Evolutionary conservation across 2,329 filamentous ascomycete species (phyloP).

Genomic region (Pezicula radicicola): DNA sequence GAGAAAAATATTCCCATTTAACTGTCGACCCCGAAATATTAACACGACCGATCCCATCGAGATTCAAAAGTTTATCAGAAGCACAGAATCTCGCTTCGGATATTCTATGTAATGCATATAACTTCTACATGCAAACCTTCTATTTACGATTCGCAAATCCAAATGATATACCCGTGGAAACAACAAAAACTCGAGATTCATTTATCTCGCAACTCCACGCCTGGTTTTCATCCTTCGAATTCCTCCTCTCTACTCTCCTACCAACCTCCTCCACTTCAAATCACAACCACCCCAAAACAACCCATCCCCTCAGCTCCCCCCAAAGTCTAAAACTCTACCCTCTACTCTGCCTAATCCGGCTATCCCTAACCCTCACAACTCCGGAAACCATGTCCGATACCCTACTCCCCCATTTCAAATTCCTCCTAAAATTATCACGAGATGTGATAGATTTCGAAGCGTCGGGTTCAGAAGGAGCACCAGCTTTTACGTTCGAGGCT

Average conservation of each 20-base stretch:
- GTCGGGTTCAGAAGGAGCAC: too few relatives aligned
- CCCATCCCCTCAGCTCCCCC: slow-evolving; percentile 12
- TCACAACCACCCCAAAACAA: too few relatives aligned
- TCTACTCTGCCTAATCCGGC: slow-evolving; percentile 5
- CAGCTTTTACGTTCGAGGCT: too few relatives aligned
- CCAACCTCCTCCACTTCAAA: slow-evolving; percentile 48
- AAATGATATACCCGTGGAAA: slow-evolving; percentile 5
- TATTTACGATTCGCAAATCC: slow-evolving; percentile 29
- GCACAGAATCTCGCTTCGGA: slow-evolving; percentile 3
- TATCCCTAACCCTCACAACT: slow-evolving; percentile 8
- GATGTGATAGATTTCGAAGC: slow-evolving; percentile 40
- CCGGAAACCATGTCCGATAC: slow-evolving; percentile 12
- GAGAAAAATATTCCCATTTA: slow-evolving; percentile 63
- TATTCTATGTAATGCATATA: slow-evolving; percentile 37
- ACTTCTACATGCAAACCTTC: slow-evolving; percentile 23
- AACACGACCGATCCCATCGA: slow-evolving; percentile 49
- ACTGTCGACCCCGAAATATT: slow-evolving; percentile 60
- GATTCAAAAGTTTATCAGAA: slow-evolving; percentile 29
- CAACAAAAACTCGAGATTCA: slow-evolving; percentile 7
- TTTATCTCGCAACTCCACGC: slow-evolving; percentile 11
- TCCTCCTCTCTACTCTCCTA: slow-evolving; percentile 31
- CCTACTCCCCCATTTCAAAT: slow-evolving; percentile 48
- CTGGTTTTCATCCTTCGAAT: background rate
- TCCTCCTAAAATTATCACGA: slow-evolving; percentile 44
- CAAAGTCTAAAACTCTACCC: slow-evolving; percentile 10